These are phyloP conservation scores for Neurospora sp. DNA, from an alignment of 2,329 filamentous ascomycete species.

Conservation along the genomic window DNA sequence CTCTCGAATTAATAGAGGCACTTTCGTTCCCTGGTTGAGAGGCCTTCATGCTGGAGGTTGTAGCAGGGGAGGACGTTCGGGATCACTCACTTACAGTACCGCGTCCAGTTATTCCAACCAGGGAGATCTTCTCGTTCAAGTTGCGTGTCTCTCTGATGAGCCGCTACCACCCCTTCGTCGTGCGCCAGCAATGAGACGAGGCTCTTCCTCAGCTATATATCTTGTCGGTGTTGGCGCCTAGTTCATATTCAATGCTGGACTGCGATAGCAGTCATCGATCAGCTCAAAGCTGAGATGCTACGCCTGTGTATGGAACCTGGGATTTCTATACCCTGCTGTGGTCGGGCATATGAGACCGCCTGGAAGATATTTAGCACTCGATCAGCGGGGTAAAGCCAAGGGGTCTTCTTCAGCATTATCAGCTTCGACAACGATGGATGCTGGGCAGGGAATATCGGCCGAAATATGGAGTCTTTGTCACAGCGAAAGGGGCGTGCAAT, in stretches of 20 bases:
- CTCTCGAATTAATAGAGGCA: neutral
- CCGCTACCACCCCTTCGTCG: neutral
- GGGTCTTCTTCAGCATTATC: neutral
- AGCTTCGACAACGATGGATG: neutral
- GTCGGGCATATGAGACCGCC: neutral
- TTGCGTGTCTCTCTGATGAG: neutral
- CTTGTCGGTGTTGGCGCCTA: neutral
- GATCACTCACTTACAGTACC: neutral
- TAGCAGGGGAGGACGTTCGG: neutral
- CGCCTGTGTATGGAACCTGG: neutral
- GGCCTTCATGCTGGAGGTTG: neutral
- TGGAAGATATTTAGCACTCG: neutral
- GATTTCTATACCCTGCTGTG: neutral
- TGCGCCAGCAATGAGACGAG: neutral
- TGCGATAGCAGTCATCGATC: neutral
- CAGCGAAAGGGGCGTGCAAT: no score
- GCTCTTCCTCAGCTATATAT: neutral
- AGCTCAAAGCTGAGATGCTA: neutral
- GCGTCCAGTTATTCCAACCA: neutral
- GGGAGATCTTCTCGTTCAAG: neutral
- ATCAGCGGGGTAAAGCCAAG: neutral
- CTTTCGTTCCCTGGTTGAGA: neutral
- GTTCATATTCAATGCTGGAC: neutral
- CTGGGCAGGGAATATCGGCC: neutral
- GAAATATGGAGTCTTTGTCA: neutral